phyloP scores from a whole-genome alignment of 371 early-diverging fungal genomes.

The Lichtheimia ramosa region DNA sequence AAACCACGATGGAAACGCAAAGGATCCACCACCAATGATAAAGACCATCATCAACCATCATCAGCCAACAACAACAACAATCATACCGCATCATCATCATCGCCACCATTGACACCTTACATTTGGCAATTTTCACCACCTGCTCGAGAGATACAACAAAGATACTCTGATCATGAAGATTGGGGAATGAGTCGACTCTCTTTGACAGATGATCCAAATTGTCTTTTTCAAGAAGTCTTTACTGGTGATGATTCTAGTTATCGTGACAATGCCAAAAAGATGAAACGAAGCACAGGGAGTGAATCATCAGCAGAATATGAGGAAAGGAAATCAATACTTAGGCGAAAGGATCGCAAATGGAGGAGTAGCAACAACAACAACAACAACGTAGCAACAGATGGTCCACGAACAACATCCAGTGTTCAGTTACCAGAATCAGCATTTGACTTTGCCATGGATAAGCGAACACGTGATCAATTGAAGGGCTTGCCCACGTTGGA shows the following conservation, averaged over 20 bases:
- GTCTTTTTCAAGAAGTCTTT: constrained; percentile 5
- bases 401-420: not conserved
- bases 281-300: constrained; percentile 11
- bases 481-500: constrained; percentile 16
- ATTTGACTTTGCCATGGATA: constrained; percentile 18
- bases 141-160: not conserved
- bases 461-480: constrained; percentile 7
- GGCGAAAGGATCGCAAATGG: constrained; percentile 18
- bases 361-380: constrained; percentile 7
- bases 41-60: not conserved
- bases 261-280: constrained; percentile 21
- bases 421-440: constrained; percentile 13
- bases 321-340: constrained; percentile 3
- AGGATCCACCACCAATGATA: not conserved
- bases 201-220: not conserved
- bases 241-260: constrained; percentile 12
- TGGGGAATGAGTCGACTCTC: not conserved
- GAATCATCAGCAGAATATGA: constrained; percentile 1
- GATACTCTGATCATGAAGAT: not conserved
- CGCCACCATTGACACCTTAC: constrained; percentile 3
- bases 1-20: constrained; percentile 19
- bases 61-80: not conserved
- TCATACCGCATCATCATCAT: not conserved
- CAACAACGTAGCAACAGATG: not conserved
- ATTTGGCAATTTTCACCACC: constrained; percentile 15